These are phyloP conservation scores for Cercospora brassicicola DNA, from an alignment of 2,329 filamentous ascomycete genomes.

Conservation along the genomic window DNA sequence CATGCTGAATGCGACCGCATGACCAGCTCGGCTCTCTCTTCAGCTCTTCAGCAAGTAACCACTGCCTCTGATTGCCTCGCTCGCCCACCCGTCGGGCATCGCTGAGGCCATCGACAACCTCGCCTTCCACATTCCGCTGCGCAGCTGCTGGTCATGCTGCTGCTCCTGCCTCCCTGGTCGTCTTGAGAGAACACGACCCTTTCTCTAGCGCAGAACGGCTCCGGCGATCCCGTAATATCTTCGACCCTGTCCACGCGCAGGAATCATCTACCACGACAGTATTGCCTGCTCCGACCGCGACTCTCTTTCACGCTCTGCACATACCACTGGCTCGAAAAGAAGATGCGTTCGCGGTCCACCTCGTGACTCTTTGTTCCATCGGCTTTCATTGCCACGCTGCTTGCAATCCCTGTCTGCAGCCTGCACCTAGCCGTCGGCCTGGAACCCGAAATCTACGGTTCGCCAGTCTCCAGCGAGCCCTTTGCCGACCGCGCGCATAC, in stretches of 20 bases:
- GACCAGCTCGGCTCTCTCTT: background rate
- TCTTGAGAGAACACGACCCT: conserved; percentile 15
- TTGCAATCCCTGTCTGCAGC: conserved; percentile 20
- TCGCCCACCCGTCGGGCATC: background rate
- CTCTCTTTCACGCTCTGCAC: background rate
- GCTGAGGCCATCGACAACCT: background rate
- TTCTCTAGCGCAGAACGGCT: conserved; percentile 16
- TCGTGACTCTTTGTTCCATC: conserved; percentile 18
- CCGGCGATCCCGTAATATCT: conserved; percentile 14
- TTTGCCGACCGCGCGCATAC: conserved; percentile 8
- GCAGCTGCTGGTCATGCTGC: conserved; percentile 14
- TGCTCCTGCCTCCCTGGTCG: conserved; percentile 3
- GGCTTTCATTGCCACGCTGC: conserved; percentile 21
- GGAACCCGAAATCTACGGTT: conserved; percentile 17
- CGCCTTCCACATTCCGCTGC: background rate
- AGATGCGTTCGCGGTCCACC: conserved; percentile 13
- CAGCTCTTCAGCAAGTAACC: background rate
- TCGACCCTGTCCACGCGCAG: conserved; percentile 14
- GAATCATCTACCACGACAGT: conserved; percentile 1
- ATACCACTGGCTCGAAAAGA: background rate
- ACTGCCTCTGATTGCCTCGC: background rate
- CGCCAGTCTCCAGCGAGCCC: conserved; percentile 10
- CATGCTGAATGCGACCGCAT: conserved; percentile 4
- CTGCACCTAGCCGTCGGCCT: conserved; percentile 22
- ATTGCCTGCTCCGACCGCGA: background rate